Evolutionary conservation across 441 rosid genomes (phyloP), one percentile per base, ranked within the genome.

Genomic region (Pelargonium fulgidum): DNA sequence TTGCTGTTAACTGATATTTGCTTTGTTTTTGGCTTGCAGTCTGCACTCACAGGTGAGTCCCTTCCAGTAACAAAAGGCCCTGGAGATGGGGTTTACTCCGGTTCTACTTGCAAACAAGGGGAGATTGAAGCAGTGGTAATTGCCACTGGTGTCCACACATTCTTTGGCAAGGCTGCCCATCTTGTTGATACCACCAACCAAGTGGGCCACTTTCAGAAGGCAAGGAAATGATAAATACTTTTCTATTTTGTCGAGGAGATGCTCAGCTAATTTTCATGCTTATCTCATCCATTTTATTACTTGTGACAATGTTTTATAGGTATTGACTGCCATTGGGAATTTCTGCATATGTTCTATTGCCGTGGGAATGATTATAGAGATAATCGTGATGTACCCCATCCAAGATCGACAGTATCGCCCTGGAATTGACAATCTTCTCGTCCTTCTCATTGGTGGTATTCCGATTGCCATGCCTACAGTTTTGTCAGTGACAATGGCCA

Each of bases 311-410:
- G 41, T 4, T 36, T 4, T 36, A 22, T 81, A 93, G 97, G 97
- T 93, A 65, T 95, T 93, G 66, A 90, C 97, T 3, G 76, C 98
- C 0, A 92, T 92, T 7, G 98, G 98, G 68, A 92, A 92, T 86
- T 92, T 92, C 86, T 92, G 98, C 70, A 92, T 92, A 54, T 86
- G 92, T 62, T 92, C 98, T 61, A 92, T 92, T 13, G 96, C 93
- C 0, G 29, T 82, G 8, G 98, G 98, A 62, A 89, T 92, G 78
- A 3, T 74, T 19, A 64, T 89, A 66, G 98, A 92, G 85, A 59
- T 92, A 80, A 9, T 92, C 1, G 97, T 92, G 62, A 92, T 92
- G 98, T 92, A 90, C 71, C 96, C 96, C 5, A 90, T 92, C 75
- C 98, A 92, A 68, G 77, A 71, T 68, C 85, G 98, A 62, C 72